phyloP scores from a whole-genome alignment of 2,329 filamentous ascomycete species.

The Xylaria multiplex region DNA sequence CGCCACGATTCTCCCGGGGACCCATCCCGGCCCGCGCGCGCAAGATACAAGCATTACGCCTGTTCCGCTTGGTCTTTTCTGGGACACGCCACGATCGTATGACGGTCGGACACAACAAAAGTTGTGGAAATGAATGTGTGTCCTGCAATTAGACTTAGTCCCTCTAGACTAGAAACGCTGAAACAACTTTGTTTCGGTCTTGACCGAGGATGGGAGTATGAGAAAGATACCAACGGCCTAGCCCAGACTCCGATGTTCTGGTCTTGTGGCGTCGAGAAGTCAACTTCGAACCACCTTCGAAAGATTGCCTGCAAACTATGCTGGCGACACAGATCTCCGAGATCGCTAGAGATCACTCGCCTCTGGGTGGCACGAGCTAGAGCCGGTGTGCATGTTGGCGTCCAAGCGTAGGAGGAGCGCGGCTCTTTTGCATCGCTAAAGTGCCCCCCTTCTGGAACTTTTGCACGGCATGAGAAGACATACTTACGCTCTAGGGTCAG shows the following conservation, averaged over 20 bases:
- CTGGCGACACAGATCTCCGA: background rate
- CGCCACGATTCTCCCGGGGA: conserved; percentile 18
- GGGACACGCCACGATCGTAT: conserved; percentile 33
- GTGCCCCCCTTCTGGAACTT: background rate
- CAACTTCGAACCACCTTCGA: background rate
- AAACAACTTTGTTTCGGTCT: conserved; percentile 13
- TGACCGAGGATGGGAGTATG: background rate
- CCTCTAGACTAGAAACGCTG: conserved; percentile 2
- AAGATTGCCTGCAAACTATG: background rate
- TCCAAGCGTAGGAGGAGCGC: conserved; percentile 2
- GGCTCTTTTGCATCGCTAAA: background rate
- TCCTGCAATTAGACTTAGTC: conserved; percentile 3
- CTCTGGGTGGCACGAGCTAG: background rate
- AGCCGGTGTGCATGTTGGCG: background rate
- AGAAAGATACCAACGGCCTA: background rate
- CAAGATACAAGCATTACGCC: conserved; percentile 26
- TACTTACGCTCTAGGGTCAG: background rate
- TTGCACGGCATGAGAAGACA: background rate
- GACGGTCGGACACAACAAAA: conserved; percentile 17
- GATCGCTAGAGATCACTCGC: background rate
- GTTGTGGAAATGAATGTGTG: conserved; percentile 1
- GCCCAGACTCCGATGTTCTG: background rate
- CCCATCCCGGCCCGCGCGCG: conserved; percentile 15
- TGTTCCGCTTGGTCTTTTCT: conserved; percentile 16
- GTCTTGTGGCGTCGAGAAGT: background rate